Base-by-base conservation (phyloP, 2,329 filamentous ascomycete genomes). In the Zymoseptoria crescenta region DNA sequence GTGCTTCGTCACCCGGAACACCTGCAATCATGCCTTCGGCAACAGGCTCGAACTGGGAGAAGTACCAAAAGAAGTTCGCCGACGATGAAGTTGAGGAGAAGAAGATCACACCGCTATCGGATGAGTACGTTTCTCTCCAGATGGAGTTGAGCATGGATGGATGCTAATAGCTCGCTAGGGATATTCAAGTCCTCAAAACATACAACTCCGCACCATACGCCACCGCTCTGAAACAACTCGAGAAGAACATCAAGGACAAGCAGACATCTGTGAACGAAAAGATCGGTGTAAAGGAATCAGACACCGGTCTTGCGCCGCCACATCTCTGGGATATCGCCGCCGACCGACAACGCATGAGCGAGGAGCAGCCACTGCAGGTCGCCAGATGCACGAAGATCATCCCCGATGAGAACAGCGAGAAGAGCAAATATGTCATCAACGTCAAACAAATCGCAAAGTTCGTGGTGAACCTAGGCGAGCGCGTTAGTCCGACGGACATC, bases 381-480 rank as follows among this genome's bases (percentile, higher is more conserved):
- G 94, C 94, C 65, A 84, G 94, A 72, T 99, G 94, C 82, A 99
- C 94, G 61, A 99, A 99, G 83, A 99, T 99, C 75, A 99, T 99
- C 68, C 87, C 91, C 62, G 93, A 97, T 73, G 92, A 96, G 74
- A 92, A 97, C 74, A 82, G 90, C 62, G 89, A 96, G 64, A 99
- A 99, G 84, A 96, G 89, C 85, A 99, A 97, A 86, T 99, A 99
- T 80, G 92, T 99, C 71, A 99, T 99, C 83, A 99, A 99, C 77
- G 93, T 99, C 69, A 99, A 99, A 82, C 94, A 99, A 77, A 99
- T 99, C 71, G 94, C 94, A 72, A 99, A 99, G 79, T 99, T 99
- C 71, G 94, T 99, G 55, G 94, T 99, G 66, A 94, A 96, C 76
- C 85, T 99, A 56, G 94, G 94, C 69, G 94, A 99, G 74, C 88